Percentiles rank a stretch among this genome's conserved stretches.
These are phyloP conservation scores for Massarina eburnea DNA, from an alignment of 2,329 filamentous ascomycete genomes.

Conservation along the genomic window DNA sequence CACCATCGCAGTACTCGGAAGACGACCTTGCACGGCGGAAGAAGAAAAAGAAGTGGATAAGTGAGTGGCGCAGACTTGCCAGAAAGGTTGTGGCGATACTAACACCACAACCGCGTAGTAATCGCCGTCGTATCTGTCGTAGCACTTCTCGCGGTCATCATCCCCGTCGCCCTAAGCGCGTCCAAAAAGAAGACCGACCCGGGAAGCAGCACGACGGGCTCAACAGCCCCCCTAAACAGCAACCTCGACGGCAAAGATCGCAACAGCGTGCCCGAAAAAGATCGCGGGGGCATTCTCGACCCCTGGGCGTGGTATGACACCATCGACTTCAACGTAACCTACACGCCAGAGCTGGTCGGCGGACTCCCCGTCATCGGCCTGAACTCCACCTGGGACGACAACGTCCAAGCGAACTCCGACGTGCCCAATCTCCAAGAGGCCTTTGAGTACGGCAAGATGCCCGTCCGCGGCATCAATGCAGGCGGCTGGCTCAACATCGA, in stretches of 20 bases:
- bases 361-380: conserved; percentile 90
- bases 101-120: conserved; percentile 26
- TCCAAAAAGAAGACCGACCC: conserved; percentile 47
- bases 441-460: conserved; percentile 77
- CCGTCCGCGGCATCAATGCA: conserved; percentile 86
- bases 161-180: conserved; percentile 50
- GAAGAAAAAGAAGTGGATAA: conserved; percentile 57
- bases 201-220: conserved; percentile 14
- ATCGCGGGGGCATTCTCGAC: conserved; percentile 76
- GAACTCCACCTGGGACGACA: conserved; percentile 83
- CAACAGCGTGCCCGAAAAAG: conserved; percentile 54
- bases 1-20: conserved; percentile 38
- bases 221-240: conserved; percentile 43
- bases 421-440: conserved; percentile 74
- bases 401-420: conserved; percentile 71
- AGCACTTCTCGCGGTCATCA: conserved; percentile 49
- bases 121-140: conserved; percentile 42
- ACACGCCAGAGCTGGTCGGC: conserved; percentile 81
- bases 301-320: conserved; percentile 93
- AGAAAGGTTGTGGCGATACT: background rate
- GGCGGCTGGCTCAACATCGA: conserved; percentile 94
- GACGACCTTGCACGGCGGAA: conserved; percentile 43
- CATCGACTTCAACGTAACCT: conserved; percentile 89
- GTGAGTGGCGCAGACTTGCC: conserved; percentile 46
- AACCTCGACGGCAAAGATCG: conserved; percentile 50